phyloP scores from a whole-genome alignment of 2,329 filamentous ascomycete genomes.

The Neonectria magnoliae region DNA sequence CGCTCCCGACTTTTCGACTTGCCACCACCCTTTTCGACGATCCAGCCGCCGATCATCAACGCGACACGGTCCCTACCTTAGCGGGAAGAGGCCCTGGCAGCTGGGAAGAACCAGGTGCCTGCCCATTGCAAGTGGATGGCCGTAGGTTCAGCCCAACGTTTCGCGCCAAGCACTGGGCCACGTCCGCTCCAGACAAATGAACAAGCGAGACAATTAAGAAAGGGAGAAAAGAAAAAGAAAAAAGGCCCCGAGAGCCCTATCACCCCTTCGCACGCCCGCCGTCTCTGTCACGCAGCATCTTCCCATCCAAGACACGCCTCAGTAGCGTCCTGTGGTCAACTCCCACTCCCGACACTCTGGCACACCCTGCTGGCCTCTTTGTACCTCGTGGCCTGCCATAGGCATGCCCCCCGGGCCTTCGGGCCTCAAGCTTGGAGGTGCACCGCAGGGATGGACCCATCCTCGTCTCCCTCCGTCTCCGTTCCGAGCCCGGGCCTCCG shows the following conservation, averaged over 20 bases:
- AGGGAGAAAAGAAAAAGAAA: background rate
- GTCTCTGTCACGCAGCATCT: conserved; percentile 1
- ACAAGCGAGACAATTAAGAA: background rate
- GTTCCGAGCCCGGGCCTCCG: conserved; percentile 6
- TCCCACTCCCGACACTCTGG: conserved; percentile 31
- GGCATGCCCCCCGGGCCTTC: conserved; percentile 10
- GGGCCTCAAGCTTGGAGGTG: background rate
- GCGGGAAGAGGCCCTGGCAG: background rate
- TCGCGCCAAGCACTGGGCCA: background rate
- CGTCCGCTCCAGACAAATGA: background rate
- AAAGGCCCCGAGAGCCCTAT: background rate
- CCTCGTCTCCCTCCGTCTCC: conserved; percentile 11
- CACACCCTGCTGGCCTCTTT: conserved; percentile 32
- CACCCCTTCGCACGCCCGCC: background rate
- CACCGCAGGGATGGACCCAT: conserved; percentile 20
- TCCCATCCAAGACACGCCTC: conserved; percentile 8
- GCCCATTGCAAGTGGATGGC: background rate
- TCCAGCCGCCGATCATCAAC: conserved; percentile 11
- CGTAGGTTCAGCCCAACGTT: background rate
- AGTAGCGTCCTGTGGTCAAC: background rate
- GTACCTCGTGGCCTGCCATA: conserved; percentile 28
- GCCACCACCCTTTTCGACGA: conserved; percentile 1
- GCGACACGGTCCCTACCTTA: conserved; percentile 9
- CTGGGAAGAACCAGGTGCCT: background rate
- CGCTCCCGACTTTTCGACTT: background rate